Evolutionary conservation across 2,329 filamentous ascomycete genomes (phyloP).

Genomic region (Fusarium torulosum): DNA sequence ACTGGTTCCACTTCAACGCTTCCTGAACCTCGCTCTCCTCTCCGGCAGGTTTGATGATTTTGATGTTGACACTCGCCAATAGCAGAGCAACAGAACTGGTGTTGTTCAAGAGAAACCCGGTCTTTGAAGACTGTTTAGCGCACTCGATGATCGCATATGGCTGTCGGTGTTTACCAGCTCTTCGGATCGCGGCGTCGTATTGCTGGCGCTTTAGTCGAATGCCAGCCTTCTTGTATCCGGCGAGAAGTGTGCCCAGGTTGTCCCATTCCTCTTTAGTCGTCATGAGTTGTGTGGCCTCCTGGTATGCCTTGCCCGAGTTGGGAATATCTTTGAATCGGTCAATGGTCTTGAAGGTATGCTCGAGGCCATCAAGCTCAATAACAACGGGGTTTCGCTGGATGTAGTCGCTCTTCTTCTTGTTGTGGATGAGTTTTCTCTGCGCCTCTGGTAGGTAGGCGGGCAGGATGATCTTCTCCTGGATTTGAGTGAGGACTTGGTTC

Average conservation of each 20-base stretch:
- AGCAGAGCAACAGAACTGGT: conserved; percentile 53
- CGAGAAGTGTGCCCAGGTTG: conserved; percentile 65
- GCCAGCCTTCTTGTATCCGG: conserved; percentile 61
- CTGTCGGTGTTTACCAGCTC: conserved; percentile 56
- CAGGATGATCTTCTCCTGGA: conserved; percentile 71
- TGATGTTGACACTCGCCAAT: conserved; percentile 50
- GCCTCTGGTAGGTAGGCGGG: conserved; percentile 68
- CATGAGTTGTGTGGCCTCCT: conserved; percentile 60
- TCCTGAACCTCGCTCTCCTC: conserved; percentile 53
- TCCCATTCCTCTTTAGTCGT: conserved; percentile 62
- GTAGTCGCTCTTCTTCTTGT: conserved; percentile 58
- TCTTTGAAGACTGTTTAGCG: conserved; percentile 60
- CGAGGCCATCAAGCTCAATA: conserved; percentile 69
- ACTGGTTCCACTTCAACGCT: conserved; percentile 61
- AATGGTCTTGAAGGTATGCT: conserved; percentile 64
- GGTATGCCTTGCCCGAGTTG: conserved; percentile 56
- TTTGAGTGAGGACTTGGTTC: conserved; percentile 62
- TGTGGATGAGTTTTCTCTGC: conserved; percentile 67
- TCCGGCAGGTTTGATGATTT: conserved; percentile 52
- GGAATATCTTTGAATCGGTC: conserved; percentile 59
- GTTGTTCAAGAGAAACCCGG: conserved; percentile 58
- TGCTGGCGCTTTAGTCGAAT: conserved; percentile 54
- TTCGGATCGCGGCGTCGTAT: conserved; percentile 57
- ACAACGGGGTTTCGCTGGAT: conserved; percentile 68
- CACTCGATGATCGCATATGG: conserved; percentile 64